Conservation (phyloP, 1,284 basidiomycete species). For the Ceratobasidium sp. region DNA sequence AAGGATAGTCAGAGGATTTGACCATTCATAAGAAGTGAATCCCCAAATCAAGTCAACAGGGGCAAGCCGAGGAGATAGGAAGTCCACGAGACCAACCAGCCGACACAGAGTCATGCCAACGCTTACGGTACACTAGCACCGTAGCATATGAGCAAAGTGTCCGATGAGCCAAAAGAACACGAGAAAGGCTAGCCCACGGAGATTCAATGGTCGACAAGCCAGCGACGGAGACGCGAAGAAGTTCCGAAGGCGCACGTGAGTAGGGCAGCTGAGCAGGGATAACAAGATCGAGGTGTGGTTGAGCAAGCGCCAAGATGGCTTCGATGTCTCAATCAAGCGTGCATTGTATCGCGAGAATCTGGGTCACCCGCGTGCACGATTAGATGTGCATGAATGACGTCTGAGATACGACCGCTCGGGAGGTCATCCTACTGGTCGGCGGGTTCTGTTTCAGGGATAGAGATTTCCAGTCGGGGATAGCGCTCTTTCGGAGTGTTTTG, state of each 20-base stretch:
- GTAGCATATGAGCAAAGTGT: not conserved
- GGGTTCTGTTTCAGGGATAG: not conserved
- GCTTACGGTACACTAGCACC: too few species aligned
- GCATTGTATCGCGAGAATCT: slow-evolving; percentile 9
- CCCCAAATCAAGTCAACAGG: not conserved
- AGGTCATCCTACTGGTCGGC: not conserved
- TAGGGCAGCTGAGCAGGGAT: slow-evolving; percentile 21
- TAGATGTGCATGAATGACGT: slow-evolving; percentile 36
- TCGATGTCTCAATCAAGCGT: not conserved
- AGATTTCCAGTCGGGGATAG: not conserved
- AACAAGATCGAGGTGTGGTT: not conserved
- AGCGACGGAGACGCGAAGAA: slow-evolving; percentile 43
- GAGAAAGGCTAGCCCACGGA: not conserved
- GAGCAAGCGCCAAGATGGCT: not conserved
- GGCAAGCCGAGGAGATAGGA: slow-evolving; percentile 6
- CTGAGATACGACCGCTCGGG: not conserved
- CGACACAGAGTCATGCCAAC: not conserved
- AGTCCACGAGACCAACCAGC: not conserved
- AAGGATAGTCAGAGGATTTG: not conserved
- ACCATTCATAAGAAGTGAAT: not conserved
- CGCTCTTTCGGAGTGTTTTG: not conserved
- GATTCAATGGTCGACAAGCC: slow-evolving; percentile 17
- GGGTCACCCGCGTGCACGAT: not conserved
- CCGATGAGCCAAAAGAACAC: not conserved
- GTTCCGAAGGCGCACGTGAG: slow-evolving; percentile 40